A percentile compares a stretch with the other conserved stretches of the same genome.
phyloP scores from a whole-genome alignment of 129 eudicot species.

The Tanacetum coccineum region DNA sequence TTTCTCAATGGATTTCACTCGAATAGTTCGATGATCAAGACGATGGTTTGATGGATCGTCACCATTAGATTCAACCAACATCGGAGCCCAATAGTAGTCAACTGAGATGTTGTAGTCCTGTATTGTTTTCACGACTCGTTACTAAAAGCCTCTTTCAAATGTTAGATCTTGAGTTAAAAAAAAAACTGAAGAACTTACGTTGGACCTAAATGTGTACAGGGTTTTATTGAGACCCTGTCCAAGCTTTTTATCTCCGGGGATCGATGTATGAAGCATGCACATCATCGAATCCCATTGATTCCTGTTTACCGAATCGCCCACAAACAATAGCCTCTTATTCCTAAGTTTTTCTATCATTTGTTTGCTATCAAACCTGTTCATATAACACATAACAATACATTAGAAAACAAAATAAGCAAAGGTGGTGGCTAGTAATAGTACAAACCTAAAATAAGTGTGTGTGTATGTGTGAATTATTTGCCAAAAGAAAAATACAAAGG shows the following conservation, averaged over 20 bases:
- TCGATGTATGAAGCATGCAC: slow-evolving; percentile 48
- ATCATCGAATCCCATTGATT: slow-evolving; percentile 85
- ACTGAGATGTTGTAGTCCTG: slow-evolving; percentile 59
- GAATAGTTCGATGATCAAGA: slow-evolving; percentile 46
- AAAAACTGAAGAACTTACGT: slow-evolving; percentile 28
- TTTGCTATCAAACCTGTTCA: slow-evolving; percentile 56
- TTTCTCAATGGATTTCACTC: slow-evolving; percentile 48
- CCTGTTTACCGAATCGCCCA: slow-evolving; percentile 75
- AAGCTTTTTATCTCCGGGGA: slow-evolving; percentile 38
- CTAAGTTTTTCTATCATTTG: slow-evolving; percentile 52
- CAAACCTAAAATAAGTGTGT: not conserved
- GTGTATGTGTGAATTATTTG: too few relatives aligned
- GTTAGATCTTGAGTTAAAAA: not conserved
- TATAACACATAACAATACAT: slow-evolving; percentile 8
- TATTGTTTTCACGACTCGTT: not conserved
- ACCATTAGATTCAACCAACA: slow-evolving; percentile 62
- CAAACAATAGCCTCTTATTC: slow-evolving; percentile 61
- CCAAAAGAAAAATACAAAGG: not conserved
- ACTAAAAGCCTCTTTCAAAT: not conserved
- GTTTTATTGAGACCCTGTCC: slow-evolving; percentile 35
- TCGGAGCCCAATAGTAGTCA: slow-evolving; percentile 71
- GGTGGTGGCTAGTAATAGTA: not conserved
- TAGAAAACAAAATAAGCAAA: slow-evolving; percentile 1
- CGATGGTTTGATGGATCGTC: slow-evolving; percentile 60
- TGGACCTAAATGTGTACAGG: slow-evolving; percentile 45